Evolutionary conservation across 2,329 filamentous ascomycete species (phyloP).

Genomic region (Penicillium olsonii): DNA sequence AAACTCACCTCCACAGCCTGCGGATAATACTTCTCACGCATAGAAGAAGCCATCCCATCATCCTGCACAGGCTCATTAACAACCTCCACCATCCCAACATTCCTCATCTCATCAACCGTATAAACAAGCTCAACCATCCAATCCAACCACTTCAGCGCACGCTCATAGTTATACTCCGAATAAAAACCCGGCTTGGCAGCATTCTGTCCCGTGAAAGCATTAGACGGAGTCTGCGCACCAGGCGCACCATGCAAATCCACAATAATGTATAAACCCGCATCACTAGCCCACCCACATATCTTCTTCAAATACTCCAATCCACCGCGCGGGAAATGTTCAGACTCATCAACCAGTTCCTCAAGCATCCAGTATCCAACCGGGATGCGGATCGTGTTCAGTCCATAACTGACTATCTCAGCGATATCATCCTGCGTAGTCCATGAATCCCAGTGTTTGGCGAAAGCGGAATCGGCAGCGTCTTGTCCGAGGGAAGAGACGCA

Average conservation of each 20-base stretch:
- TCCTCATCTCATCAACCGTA: constrained; percentile 49
- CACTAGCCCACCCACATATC: constrained; percentile 52
- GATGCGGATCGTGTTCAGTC: constrained; percentile 57
- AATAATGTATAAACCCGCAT: constrained; percentile 56
- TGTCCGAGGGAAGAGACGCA: constrained; percentile 54
- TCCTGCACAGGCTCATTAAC: constrained; percentile 59
- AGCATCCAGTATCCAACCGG: constrained; percentile 59
- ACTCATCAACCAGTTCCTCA: constrained; percentile 51
- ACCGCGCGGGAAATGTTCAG: constrained; percentile 44
- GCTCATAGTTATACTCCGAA: constrained; percentile 57
- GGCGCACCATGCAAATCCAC: constrained; percentile 57
- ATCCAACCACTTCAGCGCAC: constrained; percentile 57
- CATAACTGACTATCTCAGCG: constrained; percentile 50
- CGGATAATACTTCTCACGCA: constrained; percentile 52
- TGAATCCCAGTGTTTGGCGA: constrained; percentile 52
- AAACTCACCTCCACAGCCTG: constrained; percentile 43
- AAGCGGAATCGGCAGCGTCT: constrained; percentile 47
- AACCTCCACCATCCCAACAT: constrained; percentile 61
- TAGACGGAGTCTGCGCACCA: constrained; percentile 49
- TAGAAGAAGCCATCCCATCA: constrained; percentile 31
- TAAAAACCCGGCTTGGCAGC: constrained; percentile 55
- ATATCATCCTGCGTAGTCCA: constrained; percentile 55
- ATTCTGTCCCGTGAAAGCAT: constrained; percentile 53
- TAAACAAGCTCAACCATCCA: constrained; percentile 59
- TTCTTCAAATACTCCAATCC: constrained; percentile 50